A percentile compares a stretch with the other conserved stretches of the same genome.
These are phyloP conservation scores for Daldinia eschscholtzii DNA, from an alignment of 2,329 filamentous ascomycete species.

Conservation along the genomic window DNA sequence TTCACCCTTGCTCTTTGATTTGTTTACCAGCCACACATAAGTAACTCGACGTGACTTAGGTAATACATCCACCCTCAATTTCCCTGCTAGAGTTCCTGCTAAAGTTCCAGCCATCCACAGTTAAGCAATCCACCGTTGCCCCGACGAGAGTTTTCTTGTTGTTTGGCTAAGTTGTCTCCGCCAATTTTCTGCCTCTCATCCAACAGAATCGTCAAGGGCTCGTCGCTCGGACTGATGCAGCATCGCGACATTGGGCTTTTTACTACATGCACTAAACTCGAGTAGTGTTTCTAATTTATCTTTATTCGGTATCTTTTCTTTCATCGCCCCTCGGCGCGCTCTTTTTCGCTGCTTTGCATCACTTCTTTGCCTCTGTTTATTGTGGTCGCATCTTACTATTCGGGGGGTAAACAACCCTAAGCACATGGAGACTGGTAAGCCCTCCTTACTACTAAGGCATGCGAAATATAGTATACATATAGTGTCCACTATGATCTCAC, in stretches of 20 bases:
- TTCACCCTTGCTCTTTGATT: background rate
- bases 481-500: background rate
- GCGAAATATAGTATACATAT: background rate
- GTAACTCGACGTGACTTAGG: constrained; percentile 3
- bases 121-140: constrained; percentile 47
- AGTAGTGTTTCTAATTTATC: constrained; percentile 21
- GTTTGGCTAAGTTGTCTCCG: constrained; percentile 47
- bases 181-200: constrained; percentile 45
- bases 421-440: constrained; percentile 48
- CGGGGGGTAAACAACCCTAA: constrained; percentile 51
- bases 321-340: constrained; percentile 17
- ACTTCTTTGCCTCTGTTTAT: constrained; percentile 35
- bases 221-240: constrained; percentile 32
- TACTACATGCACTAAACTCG: constrained; percentile 37
- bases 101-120: constrained; percentile 26
- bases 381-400: constrained; percentile 45
- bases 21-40: constrained; percentile 16
- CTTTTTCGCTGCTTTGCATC: constrained; percentile 6
- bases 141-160: constrained; percentile 52
- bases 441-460: constrained; percentile 7
- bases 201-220: constrained; percentile 34
- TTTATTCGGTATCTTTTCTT: constrained; percentile 23
- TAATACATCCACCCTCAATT: constrained; percentile 5
- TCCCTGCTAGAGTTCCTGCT: background rate
- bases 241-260: constrained; percentile 35